Evolutionary conservation across 2,329 filamentous ascomycete genomes (phyloP), one percentile per base, ranked within the genome.

Genomic region (Thelonectria discophora): DNA sequence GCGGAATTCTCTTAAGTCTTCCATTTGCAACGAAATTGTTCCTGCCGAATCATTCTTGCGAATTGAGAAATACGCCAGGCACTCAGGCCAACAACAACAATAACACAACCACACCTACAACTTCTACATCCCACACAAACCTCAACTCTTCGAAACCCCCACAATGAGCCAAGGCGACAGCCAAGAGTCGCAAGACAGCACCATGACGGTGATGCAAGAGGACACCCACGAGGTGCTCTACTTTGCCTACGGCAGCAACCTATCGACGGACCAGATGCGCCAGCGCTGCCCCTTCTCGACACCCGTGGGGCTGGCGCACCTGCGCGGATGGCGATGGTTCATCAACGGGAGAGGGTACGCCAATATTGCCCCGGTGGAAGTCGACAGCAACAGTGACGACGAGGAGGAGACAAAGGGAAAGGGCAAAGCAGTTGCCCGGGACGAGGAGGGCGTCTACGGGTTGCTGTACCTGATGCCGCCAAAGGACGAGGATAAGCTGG

Each of bases 241-340:
- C 79, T 91, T 92, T 72, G 90, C 85, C 69, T 92, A 90, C 75
- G 90, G 89, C 64, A 88, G 84, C 73, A 92, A 92, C 74, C 82
- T 92, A 60, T 90, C 87, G 73, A 82, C 82, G 1, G 75, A 81
- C 27, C 89, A 91, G 75, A 92, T 92, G 90, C 68, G 68, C 4
- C 67, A 73, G 47, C 87, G 89, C 54, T 92, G 90, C 71, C 88
- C 86, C 55, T 74, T 72, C 13, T 85, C 86, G 2, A 76, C 73
- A 12, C 85, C 86, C 55, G 72, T 86, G 7, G 87, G 86, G 45
- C 77, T 90, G 52, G 89, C 82, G 3, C 76, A 83, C 18, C 80
- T 92, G 3, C 71, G 74, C 1, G 78, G 79, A 42, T 90, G 87
- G 80, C 77, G 74, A 46, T 92, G 88, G 88, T 80, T 90, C 55